Evolutionary conservation across 768 basidiomycete genomes (phyloP).

Genomic region (Floccularia luteovirens): DNA sequence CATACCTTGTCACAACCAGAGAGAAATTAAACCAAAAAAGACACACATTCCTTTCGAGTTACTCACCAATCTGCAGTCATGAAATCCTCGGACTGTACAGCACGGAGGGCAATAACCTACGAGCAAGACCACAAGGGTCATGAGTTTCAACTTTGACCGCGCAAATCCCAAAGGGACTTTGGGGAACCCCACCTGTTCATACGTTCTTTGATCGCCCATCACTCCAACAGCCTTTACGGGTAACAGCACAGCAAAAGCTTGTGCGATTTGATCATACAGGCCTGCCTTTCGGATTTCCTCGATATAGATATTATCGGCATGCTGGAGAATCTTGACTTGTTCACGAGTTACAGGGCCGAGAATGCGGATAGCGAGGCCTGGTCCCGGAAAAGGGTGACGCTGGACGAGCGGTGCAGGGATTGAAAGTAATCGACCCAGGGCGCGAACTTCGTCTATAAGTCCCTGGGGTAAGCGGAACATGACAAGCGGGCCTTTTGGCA

Average conservation of each 20-base stretch:
- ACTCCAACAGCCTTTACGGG: slow-evolving; percentile 98
- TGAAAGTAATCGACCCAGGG: slow-evolving; percentile 80
- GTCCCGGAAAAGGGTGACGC: slow-evolving; percentile 98
- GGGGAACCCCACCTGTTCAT: slow-evolving; percentile 64
- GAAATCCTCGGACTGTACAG: slow-evolving; percentile 97
- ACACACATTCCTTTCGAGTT: slow-evolving; percentile 4
- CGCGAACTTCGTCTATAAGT: slow-evolving; percentile 84
- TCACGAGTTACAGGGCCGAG: slow-evolving; percentile 91
- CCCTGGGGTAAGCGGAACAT: slow-evolving; percentile 2
- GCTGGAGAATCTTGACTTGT: slow-evolving; percentile 87
- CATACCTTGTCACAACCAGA: slow-evolving; percentile 53
- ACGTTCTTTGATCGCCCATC: slow-evolving; percentile 94
- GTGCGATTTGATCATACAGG: slow-evolving; percentile 88
- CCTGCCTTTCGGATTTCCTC: slow-evolving; percentile 94
- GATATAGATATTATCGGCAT: slow-evolving; percentile 93
- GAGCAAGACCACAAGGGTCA: slow-evolving; percentile 1
- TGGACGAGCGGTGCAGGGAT: slow-evolving; percentile 93
- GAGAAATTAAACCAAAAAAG: slow-evolving; percentile 5
- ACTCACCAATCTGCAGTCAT: slow-evolving; percentile 95
- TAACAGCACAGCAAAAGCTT: slow-evolving; percentile 92
- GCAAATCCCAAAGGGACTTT: slow-evolving; percentile 2
- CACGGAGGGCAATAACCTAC: slow-evolving; percentile 88
- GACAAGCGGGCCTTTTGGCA: slow-evolving; percentile 2
- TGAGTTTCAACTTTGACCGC: slow-evolving; percentile 5
- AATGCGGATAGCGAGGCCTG: slow-evolving; percentile 96